These are phyloP conservation scores for Malus orientalis DNA, from an alignment of 306 rosid species.

Conservation along the genomic window DNA sequence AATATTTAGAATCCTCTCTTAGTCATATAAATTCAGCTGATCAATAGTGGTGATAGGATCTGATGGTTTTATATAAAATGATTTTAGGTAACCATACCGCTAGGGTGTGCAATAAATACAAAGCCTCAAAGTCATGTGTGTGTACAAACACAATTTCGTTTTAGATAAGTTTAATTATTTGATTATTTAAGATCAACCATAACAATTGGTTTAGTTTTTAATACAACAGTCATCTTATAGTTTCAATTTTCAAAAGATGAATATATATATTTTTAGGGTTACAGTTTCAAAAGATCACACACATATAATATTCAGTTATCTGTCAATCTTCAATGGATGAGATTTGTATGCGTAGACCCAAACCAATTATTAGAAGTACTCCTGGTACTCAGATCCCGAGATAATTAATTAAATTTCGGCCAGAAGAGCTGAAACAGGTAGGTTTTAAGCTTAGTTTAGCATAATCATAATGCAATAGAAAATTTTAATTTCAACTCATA, in stretches of 20 bases:
- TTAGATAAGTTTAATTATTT: not conserved
- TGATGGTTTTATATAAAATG: not conserved
- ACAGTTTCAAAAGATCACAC: not conserved
- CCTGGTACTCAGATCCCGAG: slow-evolving; percentile 31
- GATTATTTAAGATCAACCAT: slow-evolving; percentile 2
- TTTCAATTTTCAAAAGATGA: not conserved
- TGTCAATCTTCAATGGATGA: slow-evolving; percentile 17
- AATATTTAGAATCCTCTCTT: not conserved
- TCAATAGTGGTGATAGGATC: not conserved
- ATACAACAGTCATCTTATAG: slow-evolving; percentile 5
- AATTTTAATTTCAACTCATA: no score
- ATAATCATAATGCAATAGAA: no score
- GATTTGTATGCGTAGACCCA: slow-evolving; percentile 13
- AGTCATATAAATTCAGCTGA: not conserved
- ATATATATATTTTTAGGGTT: not conserved
- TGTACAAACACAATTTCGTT: slow-evolving; percentile 3
- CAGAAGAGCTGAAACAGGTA: not conserved
- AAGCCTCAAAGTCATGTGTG: not conserved
- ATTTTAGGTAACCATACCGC: slow-evolving; percentile 13
- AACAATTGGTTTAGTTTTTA: not conserved
- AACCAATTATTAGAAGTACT: slow-evolving; percentile 8
- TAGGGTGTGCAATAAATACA: slow-evolving; percentile 1
- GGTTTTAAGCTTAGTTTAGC: no score
- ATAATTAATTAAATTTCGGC: not conserved
- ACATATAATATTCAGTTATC: not conserved